Conservation (phyloP, 495 filamentous ascomycete genomes). For the Staphylotrichum tortipilum region DNA sequence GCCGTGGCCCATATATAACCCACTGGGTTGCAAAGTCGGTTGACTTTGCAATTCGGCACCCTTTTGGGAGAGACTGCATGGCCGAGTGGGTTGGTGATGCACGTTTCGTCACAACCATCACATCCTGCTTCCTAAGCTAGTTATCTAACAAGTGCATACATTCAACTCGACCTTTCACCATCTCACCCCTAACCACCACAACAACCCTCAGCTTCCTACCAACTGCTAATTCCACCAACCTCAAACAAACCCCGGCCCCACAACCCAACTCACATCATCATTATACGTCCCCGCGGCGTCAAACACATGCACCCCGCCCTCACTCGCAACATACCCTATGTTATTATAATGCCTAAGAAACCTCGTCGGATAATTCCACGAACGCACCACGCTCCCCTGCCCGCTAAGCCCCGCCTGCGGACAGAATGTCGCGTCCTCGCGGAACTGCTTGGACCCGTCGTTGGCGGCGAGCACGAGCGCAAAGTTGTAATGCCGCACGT, state of each 20-base stretch:
- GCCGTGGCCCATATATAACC: too few species aligned
- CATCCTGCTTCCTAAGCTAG: too few species aligned
- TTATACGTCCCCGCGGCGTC: not conserved
- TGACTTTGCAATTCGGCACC: too few species aligned
- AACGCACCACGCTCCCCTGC: not conserved
- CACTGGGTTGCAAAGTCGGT: too few species aligned
- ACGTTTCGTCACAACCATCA: too few species aligned
- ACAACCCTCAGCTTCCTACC: too few species aligned
- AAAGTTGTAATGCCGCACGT: not conserved
- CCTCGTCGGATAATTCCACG: not conserved
- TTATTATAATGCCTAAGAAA: not conserved
- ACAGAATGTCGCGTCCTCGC: not conserved
- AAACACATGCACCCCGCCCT: not conserved
- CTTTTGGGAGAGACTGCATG: too few species aligned
- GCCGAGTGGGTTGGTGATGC: too few species aligned
- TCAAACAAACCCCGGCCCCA: not conserved
- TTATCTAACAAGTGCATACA: too few species aligned
- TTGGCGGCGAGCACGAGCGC: not conserved
- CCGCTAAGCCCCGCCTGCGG: not conserved
- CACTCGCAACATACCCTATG: not conserved
- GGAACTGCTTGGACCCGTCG: not conserved
- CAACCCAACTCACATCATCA: not conserved
- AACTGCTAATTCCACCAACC: not conserved
- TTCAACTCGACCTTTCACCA: too few species aligned
- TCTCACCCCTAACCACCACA: too few species aligned